Base-by-base conservation (phyloP, 331 rosid species). In the Telfairia occidentalis region DNA sequence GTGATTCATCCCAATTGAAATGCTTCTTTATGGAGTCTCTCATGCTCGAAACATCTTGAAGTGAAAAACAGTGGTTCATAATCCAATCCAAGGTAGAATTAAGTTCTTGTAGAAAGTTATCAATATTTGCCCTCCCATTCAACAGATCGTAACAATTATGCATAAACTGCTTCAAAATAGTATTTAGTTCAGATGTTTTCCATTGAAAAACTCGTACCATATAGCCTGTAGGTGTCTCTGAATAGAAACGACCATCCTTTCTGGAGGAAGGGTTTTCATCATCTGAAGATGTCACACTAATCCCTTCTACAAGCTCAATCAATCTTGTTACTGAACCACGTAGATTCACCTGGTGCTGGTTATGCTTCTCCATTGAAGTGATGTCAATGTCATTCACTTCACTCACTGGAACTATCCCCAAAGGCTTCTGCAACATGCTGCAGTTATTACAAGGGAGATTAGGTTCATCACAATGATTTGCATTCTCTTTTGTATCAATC, bases 31-130 rank as follows among this genome's bases (percentile, higher is more conserved):
- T 84, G 35, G 86, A 90, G 74, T 90, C 89, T 88, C 83, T 87
- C 90, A 90, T 89, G 78, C 89, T 86, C 3, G 97, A 90, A 86
- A 90, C 97, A 83, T 92, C 98, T 85, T 88, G 93, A 53, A 89
- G 82, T 15, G 94, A 89, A 81, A 90, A 90, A 82, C 97, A 92
- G 81, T 92, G 97, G 64, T 92, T 92, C 76, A 92, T 78, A 71
- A 89, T 89, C 98, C 98, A 92, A 71, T 92, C 96, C 86, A 92
- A 74, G 54, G 98, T 82, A 26, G 76, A 28, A 32, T 89, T 87
- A 50, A 92, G 49, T 77, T 84, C 92, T 64, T 78, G 58, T 2
- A 82, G 55, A 78, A 92, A 85, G 5, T 59, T 83, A 48, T 81
- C 88, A 66, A 85, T 63, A 73, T 83, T 85, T 32, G 80, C 87